phyloP scores from a whole-genome alignment of 2,329 filamentous ascomycete genomes.

The Trichoderma sp. region DNA sequence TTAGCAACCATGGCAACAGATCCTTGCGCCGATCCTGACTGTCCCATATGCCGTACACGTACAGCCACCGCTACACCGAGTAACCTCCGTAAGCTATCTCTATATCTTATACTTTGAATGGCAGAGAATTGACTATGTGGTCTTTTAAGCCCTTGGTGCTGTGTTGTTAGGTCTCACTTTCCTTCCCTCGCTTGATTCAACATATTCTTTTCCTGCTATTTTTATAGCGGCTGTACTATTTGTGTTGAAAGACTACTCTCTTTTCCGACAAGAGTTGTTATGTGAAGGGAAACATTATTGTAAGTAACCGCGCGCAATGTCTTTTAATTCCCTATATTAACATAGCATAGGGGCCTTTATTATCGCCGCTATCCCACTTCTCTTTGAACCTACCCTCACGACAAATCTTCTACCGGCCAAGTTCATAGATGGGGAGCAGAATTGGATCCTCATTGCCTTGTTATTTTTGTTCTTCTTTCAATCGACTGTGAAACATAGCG shows the following conservation, averaged over 20 bases:
- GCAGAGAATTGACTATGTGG: neutral
- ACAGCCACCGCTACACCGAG: neutral
- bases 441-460: neutral
- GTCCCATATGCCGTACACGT: neutral
- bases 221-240: neutral
- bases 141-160: neutral
- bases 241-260: neutral
- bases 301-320: neutral
- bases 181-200: neutral
- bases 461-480: neutral
- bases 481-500: neutral
- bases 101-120: neutral
- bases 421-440: neutral
- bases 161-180: neutral
- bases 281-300: neutral
- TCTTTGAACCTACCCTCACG: neutral
- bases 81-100: neutral
- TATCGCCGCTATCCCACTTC: neutral
- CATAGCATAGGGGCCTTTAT: neutral
- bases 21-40: neutral
- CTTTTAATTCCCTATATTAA: neutral
- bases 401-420: neutral
- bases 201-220: neutral
- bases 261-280: neutral
- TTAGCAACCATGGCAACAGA: neutral